phyloP scores from a whole-genome alignment of 192 early-diverging fungal genomes.

The Coemansia sp. region DNA sequence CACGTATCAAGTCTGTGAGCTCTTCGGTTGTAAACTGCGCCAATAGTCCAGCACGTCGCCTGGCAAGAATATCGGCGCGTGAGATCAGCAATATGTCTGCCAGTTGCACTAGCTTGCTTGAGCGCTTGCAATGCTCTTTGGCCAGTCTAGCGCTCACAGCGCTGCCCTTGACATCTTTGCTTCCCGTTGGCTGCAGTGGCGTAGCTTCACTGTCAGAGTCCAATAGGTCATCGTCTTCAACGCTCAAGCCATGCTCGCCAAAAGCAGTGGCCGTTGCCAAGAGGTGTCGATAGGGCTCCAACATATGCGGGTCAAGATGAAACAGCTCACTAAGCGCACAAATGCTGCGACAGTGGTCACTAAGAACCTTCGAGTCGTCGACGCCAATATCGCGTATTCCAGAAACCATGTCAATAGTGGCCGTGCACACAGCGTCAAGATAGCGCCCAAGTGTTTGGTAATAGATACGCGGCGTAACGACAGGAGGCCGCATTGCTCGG shows the following conservation, averaged over 20 bases:
- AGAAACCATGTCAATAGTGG: conserved; percentile 18
- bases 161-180: not conserved
- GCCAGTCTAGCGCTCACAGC: conserved; percentile 14
- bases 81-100: conserved; percentile 48
- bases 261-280: not conserved
- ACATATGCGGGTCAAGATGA: conserved; percentile 14
- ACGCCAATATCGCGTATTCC: conserved; percentile 37
- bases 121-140: conserved; percentile 19
- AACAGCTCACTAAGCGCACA: conserved; percentile 8
- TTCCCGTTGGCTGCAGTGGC: not conserved
- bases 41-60: conserved; percentile 44
- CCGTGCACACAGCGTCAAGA: conserved; percentile 29
- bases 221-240: conserved; percentile 3
- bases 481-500: conserved; percentile 26
- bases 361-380: conserved; percentile 46
- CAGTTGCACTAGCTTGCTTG: conserved; percentile 31
- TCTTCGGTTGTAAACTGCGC: conserved; percentile 31
- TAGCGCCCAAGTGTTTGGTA: conserved; percentile 18
- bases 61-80: conserved; percentile 45
- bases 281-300: conserved; percentile 8
- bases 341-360: conserved; percentile 34
- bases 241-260: not conserved
- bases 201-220: conserved; percentile 14
- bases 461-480: conserved; percentile 27
- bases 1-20: conserved; percentile 27